Conservation (phyloP, 2,329 filamentous ascomycete species). For the Teratosphaeria gauchensis region DNA sequence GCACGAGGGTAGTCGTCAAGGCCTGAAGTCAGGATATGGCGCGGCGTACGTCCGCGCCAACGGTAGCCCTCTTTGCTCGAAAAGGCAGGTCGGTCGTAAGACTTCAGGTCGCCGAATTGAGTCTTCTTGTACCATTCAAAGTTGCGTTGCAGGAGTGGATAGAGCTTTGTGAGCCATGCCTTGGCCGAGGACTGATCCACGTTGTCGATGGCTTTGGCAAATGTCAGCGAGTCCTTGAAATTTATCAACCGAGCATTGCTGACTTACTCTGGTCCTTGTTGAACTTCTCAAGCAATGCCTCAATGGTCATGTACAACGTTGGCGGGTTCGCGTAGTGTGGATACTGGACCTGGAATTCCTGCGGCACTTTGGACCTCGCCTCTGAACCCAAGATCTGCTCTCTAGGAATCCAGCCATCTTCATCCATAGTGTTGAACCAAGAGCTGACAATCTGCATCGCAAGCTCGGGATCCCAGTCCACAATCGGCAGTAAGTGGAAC, state of each 20-base stretch:
- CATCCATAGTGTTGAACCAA: slow-evolving; percentile 94
- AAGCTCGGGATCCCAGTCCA: slow-evolving; percentile 90
- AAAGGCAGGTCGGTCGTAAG: slow-evolving; percentile 81
- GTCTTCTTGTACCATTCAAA: slow-evolving; percentile 94
- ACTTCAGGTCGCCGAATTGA: slow-evolving; percentile 79
- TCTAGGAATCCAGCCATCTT: slow-evolving; percentile 93
- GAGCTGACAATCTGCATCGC: slow-evolving; percentile 80
- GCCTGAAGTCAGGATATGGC: slow-evolving; percentile 84
- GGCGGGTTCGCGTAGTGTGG: slow-evolving; percentile 96
- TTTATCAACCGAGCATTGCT: too few relatives aligned
- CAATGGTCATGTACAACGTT: slow-evolving; percentile 82
- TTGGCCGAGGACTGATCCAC: slow-evolving; percentile 57
- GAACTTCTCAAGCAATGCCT: slow-evolving; percentile 72
- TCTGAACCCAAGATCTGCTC: slow-evolving; percentile 91
- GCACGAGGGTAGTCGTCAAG: slow-evolving; percentile 93
- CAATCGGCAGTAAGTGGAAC: slow-evolving; percentile 82
- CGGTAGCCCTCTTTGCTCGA: slow-evolving; percentile 88
- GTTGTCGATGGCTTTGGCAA: slow-evolving; percentile 1
- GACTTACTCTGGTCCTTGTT: slow-evolving; percentile 13
- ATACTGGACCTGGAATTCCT: slow-evolving; percentile 90
- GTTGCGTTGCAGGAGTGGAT: slow-evolving; percentile 78
- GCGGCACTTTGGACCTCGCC: slow-evolving; percentile 86
- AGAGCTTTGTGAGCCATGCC: slow-evolving; percentile 65
- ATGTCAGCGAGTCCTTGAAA: not conserved
- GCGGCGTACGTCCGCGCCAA: slow-evolving; percentile 81